Base-by-base conservation (phyloP, 2,329 filamentous ascomycete genomes). In the Teratosphaeria viscida region DNA sequence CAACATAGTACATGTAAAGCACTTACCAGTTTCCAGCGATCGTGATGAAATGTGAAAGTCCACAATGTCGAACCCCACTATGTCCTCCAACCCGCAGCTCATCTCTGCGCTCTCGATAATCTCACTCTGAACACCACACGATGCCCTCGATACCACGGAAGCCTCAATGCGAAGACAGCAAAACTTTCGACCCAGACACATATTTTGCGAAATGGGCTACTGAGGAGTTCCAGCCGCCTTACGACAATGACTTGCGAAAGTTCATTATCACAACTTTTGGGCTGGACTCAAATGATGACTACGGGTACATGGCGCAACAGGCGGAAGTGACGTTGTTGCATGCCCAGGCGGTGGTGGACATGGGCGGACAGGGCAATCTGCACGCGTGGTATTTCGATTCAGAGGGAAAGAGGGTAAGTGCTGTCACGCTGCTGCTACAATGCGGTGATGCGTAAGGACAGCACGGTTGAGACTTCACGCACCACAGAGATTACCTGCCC, bases 271-370 rank as follows among this genome's bases (percentile, higher is more conserved):
- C 73, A 52, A 73, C 78, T 3, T 83, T 83, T 67, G 71, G 72
- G 11, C 75, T 83, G 3, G 71, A 73, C 5, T 60, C 66, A 0
- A 52, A 26, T 11, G 79, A 82, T 65, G 71, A 70, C 57, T 82
- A 81, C 63, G 73, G 75, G 26, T 83, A 83, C 64, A 75, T 76
- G 60, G 80, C 81, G 14, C 74, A 75, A 12, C 26, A 47, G 23
- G 78, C 78, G 5, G 75, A 76, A 60, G 80, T 81, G 16, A 81
- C 78, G 0, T 72, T 83, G 1, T 68, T 73, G 3, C 75, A 79
- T 60, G 79, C 77, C 1, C 79, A 82, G 66, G 72, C 71, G 57
- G 79, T 79, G 23, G 73, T 82, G 55, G 71, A 75, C 11, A 75
- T 74, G 47, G 80, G 80, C 10, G 71, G 73, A 11, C 67, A 72